phyloP scores from a whole-genome alignment of 2,329 filamentous ascomycete species.

The Monosporascus sp. region DNA sequence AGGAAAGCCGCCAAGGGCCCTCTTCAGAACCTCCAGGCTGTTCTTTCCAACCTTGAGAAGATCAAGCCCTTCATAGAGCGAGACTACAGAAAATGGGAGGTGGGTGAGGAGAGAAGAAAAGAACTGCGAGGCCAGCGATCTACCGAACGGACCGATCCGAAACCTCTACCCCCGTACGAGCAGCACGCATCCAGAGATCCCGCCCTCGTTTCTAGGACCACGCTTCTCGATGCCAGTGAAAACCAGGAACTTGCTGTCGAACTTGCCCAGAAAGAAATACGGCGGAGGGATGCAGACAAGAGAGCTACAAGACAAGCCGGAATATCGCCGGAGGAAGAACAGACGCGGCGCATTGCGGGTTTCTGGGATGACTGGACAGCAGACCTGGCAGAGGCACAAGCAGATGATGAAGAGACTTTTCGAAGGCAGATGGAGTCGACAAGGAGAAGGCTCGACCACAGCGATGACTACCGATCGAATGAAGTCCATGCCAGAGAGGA shows the following conservation, averaged over 20 bases:
- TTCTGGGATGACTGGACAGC: conserved; percentile 39
- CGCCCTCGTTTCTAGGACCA: conserved; percentile 47
- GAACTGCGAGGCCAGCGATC: conserved; percentile 14
- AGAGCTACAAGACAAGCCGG: conserved; percentile 54
- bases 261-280: conserved; percentile 68
- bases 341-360: conserved; percentile 43
- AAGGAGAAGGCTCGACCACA: conserved; percentile 39
- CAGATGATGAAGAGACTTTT: conserved; percentile 39
- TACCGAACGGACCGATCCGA: conserved; percentile 5
- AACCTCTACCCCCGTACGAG: conserved; percentile 33
- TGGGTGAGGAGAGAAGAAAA: conserved; percentile 41
- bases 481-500: not conserved
- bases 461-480: conserved; percentile 15
- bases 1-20: conserved; percentile 56
- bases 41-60: conserved; percentile 67
- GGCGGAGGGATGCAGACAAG: conserved; percentile 58
- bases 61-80: conserved; percentile 75
- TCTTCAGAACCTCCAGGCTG: conserved; percentile 45
- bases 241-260: conserved; percentile 73
- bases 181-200: conserved; percentile 54
- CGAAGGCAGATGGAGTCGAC: conserved; percentile 50
- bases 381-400: conserved; percentile 25
- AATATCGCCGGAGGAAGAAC: conserved; percentile 52
- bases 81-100: conserved; percentile 64
- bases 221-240: conserved; percentile 64